A percentile compares a stretch with the other conserved stretches of the same genome.
phyloP scores from a whole-genome alignment of 2,329 filamentous ascomycete genomes.

The Sodiomyces alkalinus region DNA sequence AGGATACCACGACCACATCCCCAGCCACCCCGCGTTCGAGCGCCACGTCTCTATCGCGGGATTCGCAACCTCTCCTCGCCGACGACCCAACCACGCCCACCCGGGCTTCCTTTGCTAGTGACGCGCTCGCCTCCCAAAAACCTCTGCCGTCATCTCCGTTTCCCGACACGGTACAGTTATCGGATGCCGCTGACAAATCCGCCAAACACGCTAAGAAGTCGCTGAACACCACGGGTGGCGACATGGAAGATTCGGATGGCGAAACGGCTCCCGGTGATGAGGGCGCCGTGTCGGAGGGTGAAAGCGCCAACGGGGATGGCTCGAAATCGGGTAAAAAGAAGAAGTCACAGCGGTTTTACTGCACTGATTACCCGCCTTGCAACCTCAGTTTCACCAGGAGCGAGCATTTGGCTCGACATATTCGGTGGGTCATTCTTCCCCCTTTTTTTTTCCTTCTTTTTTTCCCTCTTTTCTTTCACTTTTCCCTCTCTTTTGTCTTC shows the following conservation, averaged over 20 bases:
- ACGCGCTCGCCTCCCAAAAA: conserved; percentile 29
- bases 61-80: conserved; percentile 9
- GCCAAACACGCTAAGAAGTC: conserved; percentile 44
- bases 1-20: conserved; percentile 22
- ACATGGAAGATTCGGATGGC: conserved; percentile 62
- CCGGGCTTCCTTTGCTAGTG: conserved; percentile 33
- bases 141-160: conserved; percentile 38
- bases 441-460: conserved; percentile 1
- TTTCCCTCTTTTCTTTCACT: background rate
- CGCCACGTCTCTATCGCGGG: conserved; percentile 17
- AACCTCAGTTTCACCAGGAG: conserved; percentile 90
- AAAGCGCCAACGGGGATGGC: conserved; percentile 46
- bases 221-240: conserved; percentile 52
- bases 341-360: conserved; percentile 92
- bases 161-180: conserved; percentile 31
- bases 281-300: conserved; percentile 45
- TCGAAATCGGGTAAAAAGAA: conserved; percentile 80
- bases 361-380: conserved; percentile 87
- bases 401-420: conserved; percentile 88
- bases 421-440: conserved; percentile 43
- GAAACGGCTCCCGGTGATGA: conserved; percentile 36
- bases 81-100: conserved; percentile 48
- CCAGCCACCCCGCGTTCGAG: conserved; percentile 19
- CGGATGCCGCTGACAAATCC: conserved; percentile 31
- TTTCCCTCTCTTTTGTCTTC: conserved; percentile 1